Evolutionary conservation across 257 asterid species (phyloP), one percentile per base, ranked within the genome.

Genomic region (Nicotiana paniculata): DNA sequence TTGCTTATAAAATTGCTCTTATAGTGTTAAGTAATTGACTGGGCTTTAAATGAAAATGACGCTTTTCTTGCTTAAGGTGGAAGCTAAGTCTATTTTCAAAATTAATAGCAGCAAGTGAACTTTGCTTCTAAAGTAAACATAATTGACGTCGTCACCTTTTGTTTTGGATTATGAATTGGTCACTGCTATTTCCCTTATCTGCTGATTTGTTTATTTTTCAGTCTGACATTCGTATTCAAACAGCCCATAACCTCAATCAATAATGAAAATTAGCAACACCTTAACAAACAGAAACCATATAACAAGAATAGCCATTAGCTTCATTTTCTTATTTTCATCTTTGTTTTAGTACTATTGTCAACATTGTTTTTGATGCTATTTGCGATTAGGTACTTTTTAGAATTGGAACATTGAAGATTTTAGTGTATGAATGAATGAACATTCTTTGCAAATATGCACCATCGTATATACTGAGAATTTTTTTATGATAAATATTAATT

Each of bases 11-110:
- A 58, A 18, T 58, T 58, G 64, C 64, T 58, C 0, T 18, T n/a
- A 58, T 7, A 58, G 64, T 6, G 61, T 15, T 4, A 64, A 62
- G 70, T 64, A 64, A 64, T 28, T 64, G 70, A 64, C 43, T 17
- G 43, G n/a, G 72, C 12, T 30, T 65, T 30, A 3, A 30, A 13
- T 46, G 21, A 6, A 35, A 30, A 30, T 46, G 30, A 48, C 16
- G 15, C 61, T 35, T 77, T 33, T 39, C 18, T 84, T 28, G 70
- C 87, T 86, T 84, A 46, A 81, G 84, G 57, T 55, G 81, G 69
- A 84, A 86, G 85, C 26, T 62, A 30, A 70, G 76, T 82, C 69
- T 17, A 53, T 16, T 33, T 16, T 15, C 33, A 33, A 66, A 66
- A 53, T 51, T 30, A 12, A 28, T 53, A 26, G 53, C 12, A 37